Conservation (phyloP, 2,329 filamentous ascomycete species). For the Cadophora gregata region DNA sequence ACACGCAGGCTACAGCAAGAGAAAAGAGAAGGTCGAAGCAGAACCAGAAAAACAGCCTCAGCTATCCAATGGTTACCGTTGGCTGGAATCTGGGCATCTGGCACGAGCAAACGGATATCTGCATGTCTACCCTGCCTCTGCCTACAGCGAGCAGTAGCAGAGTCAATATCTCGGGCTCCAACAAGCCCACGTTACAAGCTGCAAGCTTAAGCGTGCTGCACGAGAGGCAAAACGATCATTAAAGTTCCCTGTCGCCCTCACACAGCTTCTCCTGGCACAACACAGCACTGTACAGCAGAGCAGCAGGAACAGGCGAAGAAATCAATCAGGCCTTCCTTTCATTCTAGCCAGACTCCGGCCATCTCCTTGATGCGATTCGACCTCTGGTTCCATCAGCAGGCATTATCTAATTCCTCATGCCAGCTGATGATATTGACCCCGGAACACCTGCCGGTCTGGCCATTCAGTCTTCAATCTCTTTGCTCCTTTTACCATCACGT, state of each 20-base stretch:
- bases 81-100: constrained; percentile 27
- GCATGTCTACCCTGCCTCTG: constrained; percentile 19
- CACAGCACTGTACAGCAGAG: constrained; percentile 11
- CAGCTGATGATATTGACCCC: not conserved
- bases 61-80: not conserved
- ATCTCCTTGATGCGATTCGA: not conserved
- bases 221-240: constrained; percentile 26
- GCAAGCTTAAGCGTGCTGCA: constrained; percentile 23
- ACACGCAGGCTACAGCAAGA: constrained; percentile 6
- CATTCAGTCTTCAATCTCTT: constrained; percentile 11
- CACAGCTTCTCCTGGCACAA: constrained; percentile 15
- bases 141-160: constrained; percentile 1
- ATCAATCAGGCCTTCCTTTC: not conserved
- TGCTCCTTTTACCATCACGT: not conserved
- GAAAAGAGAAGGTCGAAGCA: not conserved
- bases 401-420: not conserved
- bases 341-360: not conserved
- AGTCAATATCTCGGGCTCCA: constrained; percentile 19
- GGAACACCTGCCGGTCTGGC: not conserved
- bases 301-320: constrained; percentile 14
- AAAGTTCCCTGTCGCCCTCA: constrained; percentile 15
- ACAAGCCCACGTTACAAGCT: constrained; percentile 22
- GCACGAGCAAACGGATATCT: constrained; percentile 22
- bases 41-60: not conserved
- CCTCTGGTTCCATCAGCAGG: not conserved